phyloP scores from a whole-genome alignment of 2,329 filamentous ascomycete species.

The Penicillium sp. region DNA sequence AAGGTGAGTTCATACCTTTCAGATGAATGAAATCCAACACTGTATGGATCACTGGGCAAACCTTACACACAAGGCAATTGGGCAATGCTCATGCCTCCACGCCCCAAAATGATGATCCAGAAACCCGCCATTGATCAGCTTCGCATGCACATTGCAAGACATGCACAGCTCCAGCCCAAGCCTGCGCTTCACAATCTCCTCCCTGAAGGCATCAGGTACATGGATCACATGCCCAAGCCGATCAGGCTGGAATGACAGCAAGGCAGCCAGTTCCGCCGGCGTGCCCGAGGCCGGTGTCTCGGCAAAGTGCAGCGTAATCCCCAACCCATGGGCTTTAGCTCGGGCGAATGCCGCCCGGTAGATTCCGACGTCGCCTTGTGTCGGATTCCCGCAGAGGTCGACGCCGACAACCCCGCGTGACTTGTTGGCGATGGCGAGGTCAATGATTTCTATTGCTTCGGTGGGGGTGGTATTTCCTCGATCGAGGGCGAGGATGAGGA shows the following conservation, averaged over 20 bases:
- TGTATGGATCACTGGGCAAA: slow-evolving; percentile 1
- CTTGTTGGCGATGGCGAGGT: slow-evolving; percentile 58
- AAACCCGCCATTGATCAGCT: slow-evolving; percentile 65
- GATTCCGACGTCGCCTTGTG: slow-evolving; percentile 57
- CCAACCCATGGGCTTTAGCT: slow-evolving; percentile 57
- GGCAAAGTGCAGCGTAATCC: slow-evolving; percentile 74
- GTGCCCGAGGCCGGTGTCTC: slow-evolving; percentile 61
- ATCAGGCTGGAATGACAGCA: slow-evolving; percentile 65
- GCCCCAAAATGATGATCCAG: slow-evolving; percentile 72
- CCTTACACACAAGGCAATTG: slow-evolving; percentile 68
- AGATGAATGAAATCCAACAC: slow-evolving; percentile 1
- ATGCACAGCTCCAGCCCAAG: slow-evolving; percentile 73
- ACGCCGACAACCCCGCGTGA: slow-evolving; percentile 64
- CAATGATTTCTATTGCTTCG: slow-evolving; percentile 63
- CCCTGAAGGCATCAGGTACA: slow-evolving; percentile 60
- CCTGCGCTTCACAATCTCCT: slow-evolving; percentile 52
- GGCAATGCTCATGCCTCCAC: slow-evolving; percentile 61
- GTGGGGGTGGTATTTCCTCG: slow-evolving; percentile 57
- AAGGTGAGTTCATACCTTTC: slow-evolving; percentile 15
- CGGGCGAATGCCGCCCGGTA: slow-evolving; percentile 59
- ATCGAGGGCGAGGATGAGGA: slow-evolving; percentile 73
- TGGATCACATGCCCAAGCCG: slow-evolving; percentile 77
- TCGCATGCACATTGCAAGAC: slow-evolving; percentile 75
- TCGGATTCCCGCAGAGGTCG: slow-evolving; percentile 76
- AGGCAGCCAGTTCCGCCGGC: slow-evolving; percentile 58